These are phyloP conservation scores for Besnoitia besnoiti DNA, from an alignment of 169 alveolate genomes.

Conservation along the genomic window DNA sequence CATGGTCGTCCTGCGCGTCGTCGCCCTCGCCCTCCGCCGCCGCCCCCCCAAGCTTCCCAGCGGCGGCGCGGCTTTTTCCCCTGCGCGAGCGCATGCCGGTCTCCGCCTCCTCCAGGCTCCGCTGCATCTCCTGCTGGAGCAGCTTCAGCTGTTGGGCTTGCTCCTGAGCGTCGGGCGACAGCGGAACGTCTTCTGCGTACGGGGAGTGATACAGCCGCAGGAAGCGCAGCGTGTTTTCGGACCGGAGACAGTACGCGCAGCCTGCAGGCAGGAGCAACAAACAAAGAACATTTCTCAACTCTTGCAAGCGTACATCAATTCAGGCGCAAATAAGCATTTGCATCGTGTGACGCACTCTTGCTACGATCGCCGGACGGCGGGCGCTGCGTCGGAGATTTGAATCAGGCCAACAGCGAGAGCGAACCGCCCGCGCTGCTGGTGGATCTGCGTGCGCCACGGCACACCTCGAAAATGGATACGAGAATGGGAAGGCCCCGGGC, in stretches of 20 bases:
- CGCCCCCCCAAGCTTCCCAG: neutral
- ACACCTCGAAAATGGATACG: too few relatives aligned
- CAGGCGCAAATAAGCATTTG: too few relatives aligned
- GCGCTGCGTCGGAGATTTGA: too few relatives aligned
- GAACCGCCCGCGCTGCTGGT: too few relatives aligned
- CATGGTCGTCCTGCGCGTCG: neutral
- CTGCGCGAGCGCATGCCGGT: too few relatives aligned
- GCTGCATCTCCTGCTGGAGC: neutral
- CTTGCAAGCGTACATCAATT: too few relatives aligned
- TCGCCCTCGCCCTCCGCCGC: neutral
- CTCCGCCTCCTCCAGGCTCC: neutral
- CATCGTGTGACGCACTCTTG: too few relatives aligned
- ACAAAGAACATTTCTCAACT: too few relatives aligned
- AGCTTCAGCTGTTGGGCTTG: neutral
- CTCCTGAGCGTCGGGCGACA: neutral
- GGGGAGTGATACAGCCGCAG: conserved; percentile 9
- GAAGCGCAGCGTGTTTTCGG: neutral
- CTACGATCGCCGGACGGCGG: too few relatives aligned
- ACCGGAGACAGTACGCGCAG: conserved; percentile 11
- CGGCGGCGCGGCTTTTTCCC: neutral
- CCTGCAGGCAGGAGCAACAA: neutral
- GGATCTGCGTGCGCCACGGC: too few relatives aligned
- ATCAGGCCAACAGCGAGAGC: too few relatives aligned
- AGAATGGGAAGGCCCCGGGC: too few relatives aligned
- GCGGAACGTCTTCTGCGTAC: neutral